Percentiles rank a stretch among this genome's conserved stretches.
These are phyloP conservation scores for Tricholoma terreum DNA, from an alignment of 768 basidiomycete species.

Conservation along the genomic window DNA sequence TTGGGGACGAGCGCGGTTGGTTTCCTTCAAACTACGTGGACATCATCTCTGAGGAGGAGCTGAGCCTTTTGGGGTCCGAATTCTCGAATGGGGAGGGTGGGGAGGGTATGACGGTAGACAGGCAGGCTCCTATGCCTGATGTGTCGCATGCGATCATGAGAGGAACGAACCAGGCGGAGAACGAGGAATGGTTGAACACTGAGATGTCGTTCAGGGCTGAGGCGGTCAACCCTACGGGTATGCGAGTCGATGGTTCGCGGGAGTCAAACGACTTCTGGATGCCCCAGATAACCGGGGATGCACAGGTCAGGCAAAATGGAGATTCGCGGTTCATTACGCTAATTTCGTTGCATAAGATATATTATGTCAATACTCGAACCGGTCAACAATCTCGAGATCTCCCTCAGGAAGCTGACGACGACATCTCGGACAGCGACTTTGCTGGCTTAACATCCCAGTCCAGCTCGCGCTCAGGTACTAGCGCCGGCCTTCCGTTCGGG, in stretches of 20 bases:
- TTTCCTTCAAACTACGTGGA: constrained; percentile 96
- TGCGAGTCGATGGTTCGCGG: constrained; percentile 29
- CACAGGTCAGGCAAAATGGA: constrained; percentile 57
- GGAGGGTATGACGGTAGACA: constrained; percentile 17
- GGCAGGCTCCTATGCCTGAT: constrained; percentile 39
- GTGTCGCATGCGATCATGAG: constrained; percentile 48
- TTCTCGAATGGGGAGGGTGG: constrained; percentile 35
- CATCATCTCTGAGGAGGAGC: constrained; percentile 72
- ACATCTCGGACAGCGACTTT: constrained; percentile 60
- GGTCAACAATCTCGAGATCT: constrained; percentile 81
- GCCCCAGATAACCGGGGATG: constrained; percentile 77
- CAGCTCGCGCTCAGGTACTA: constrained; percentile 53
- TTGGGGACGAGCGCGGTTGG: constrained; percentile 90
- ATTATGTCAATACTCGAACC: constrained; percentile 89
- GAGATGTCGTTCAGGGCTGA: constrained; percentile 38
- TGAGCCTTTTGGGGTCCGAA: constrained; percentile 53
- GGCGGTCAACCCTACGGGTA: constrained; percentile 28
- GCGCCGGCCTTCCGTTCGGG: constrained; percentile 48
- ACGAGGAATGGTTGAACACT: constrained; percentile 59
- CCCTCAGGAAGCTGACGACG: constrained; percentile 70
- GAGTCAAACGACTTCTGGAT: constrained; percentile 86
- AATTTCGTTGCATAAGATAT: constrained; percentile 58
- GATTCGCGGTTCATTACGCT: background rate
- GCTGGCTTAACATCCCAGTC: constrained; percentile 57
- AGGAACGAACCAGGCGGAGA: constrained; percentile 37